phyloP scores from a whole-genome alignment of 139 green algal genomes.

The Tetraselmis striata region DNA sequence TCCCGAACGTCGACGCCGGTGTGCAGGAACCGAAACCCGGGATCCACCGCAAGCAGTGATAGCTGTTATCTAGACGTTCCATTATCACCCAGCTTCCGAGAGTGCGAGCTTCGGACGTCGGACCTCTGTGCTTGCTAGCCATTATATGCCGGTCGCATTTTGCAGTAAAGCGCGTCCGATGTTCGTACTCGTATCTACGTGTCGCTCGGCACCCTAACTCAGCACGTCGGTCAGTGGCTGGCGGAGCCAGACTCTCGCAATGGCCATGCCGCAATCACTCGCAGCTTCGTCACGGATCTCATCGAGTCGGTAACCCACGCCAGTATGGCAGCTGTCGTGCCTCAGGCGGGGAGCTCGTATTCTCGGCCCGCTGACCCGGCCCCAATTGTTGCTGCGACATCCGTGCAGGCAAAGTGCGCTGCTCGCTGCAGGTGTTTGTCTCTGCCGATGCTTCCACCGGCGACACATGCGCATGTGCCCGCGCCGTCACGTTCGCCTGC shows the following conservation, averaged over 20 bases:
- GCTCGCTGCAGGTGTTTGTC: neutral
- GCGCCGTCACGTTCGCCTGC: neutral
- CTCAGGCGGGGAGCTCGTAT: too few relatives aligned
- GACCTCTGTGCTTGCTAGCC: neutral
- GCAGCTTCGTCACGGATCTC: neutral
- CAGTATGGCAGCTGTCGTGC: neutral
- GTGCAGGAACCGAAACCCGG: too few relatives aligned
- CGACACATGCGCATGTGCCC: neutral
- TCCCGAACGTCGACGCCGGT: too few relatives aligned
- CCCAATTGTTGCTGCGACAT: neutral
- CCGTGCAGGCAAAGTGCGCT: neutral
- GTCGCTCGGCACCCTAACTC: too few relatives aligned
- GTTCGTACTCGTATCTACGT: too few relatives aligned
- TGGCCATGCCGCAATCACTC: too few relatives aligned
- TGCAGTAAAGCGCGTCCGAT: too few relatives aligned
- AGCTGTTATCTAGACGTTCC: too few relatives aligned
- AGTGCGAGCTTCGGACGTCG: neutral
- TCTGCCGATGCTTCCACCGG: neutral
- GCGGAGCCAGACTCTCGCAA: too few relatives aligned
- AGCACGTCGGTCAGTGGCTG: too few relatives aligned
- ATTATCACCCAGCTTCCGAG: neutral
- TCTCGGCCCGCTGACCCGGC: neutral
- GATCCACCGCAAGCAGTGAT: too few relatives aligned
- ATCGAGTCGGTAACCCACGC: neutral
- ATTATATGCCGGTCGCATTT: too few relatives aligned